These are phyloP conservation scores for Apophysomyces elegans DNA, from an alignment of 371 early-diverging fungal genomes.

Conservation along the genomic window DNA sequence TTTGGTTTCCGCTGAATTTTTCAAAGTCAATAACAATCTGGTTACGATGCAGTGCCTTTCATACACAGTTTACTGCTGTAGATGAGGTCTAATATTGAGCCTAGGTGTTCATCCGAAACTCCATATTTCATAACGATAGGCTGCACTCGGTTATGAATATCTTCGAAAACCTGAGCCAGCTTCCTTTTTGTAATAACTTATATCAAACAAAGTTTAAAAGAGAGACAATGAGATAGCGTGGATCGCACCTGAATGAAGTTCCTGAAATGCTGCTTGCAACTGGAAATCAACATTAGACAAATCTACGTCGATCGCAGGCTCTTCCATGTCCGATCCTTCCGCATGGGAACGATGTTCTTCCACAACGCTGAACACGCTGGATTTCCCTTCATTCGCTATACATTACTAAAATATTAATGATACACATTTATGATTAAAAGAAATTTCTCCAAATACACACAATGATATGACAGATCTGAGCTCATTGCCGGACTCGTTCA, in stretches of 20 bases:
- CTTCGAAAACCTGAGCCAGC: background rate
- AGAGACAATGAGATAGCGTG: background rate
- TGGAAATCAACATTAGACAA: background rate
- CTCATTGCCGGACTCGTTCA: background rate
- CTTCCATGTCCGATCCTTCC: background rate
- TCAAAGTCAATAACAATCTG: background rate
- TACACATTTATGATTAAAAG: no score
- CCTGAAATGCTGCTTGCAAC: background rate
- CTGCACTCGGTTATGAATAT: constrained; percentile 5
- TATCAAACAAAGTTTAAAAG: background rate
- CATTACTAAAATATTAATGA: background rate
- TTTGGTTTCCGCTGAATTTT: background rate
- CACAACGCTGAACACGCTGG: background rate
- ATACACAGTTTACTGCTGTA: constrained; percentile 23
- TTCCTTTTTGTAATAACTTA: background rate
- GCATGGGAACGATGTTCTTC: background rate
- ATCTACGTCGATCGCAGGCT: background rate
- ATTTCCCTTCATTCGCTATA: background rate
- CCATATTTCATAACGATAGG: constrained; percentile 22
- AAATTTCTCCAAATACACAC: background rate
- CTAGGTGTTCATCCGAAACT: constrained; percentile 16
- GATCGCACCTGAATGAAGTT: background rate
- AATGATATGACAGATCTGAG: background rate
- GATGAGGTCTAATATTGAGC: constrained; percentile 21
- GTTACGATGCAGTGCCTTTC: background rate